Conservation (phyloP, 2,329 filamentous ascomycete species). For the Periconia digitata region DNA sequence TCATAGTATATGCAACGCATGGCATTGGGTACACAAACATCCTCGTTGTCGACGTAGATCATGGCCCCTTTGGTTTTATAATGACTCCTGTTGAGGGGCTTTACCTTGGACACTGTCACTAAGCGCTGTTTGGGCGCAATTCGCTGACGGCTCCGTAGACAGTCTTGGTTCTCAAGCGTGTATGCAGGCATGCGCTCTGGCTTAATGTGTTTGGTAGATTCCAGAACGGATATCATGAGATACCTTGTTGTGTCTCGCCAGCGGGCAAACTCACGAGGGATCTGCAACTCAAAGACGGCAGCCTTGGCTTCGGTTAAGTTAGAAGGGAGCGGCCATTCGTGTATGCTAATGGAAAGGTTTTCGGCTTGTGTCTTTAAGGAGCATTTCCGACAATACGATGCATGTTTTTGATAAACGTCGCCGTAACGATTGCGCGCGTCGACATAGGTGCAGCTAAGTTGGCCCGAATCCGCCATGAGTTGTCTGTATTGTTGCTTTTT, state of each 20-base stretch:
- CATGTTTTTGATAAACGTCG: constrained; percentile 11
- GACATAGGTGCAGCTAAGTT: constrained; percentile 5
- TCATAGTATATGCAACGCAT: constrained; percentile 43
- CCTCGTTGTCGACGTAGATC: constrained; percentile 22
- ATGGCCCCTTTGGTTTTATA: constrained; percentile 28
- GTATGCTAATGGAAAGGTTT: constrained; percentile 47
- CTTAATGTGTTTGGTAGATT: constrained; percentile 11
- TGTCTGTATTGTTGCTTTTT: constrained; percentile 14
- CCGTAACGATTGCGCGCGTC: not conserved
- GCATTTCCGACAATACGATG: constrained; percentile 35
- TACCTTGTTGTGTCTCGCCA: constrained; percentile 56
- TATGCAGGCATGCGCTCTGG: constrained; percentile 2
- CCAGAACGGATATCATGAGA: constrained; percentile 47
- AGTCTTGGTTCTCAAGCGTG: constrained; percentile 16
- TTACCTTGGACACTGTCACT: constrained; percentile 38
- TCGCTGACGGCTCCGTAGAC: constrained; percentile 6
- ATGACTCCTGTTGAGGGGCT: constrained; percentile 43
- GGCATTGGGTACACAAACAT: constrained; percentile 52
- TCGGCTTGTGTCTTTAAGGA: constrained; percentile 31
- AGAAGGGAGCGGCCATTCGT: constrained; percentile 60
- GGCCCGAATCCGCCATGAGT: constrained; percentile 14
- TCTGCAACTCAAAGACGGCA: constrained; percentile 56
- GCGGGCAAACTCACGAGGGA: constrained; percentile 44
- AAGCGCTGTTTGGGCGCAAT: constrained; percentile 20
- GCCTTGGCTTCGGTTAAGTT: constrained; percentile 41